phyloP scores from a whole-genome alignment of 179 eudicot species.

The Corrigiola litoralis region DNA sequence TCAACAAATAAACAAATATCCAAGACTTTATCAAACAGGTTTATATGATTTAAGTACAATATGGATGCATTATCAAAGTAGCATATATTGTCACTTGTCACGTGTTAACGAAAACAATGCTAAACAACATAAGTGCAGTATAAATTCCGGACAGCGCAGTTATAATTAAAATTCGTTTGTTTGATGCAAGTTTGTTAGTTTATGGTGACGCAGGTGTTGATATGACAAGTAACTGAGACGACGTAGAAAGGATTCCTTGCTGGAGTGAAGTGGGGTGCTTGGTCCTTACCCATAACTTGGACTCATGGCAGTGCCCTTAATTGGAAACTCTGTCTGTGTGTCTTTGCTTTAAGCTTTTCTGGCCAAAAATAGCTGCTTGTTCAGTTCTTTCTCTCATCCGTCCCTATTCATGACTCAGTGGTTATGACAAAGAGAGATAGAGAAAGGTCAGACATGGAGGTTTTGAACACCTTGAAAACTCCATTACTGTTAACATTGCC shows the following conservation, averaged over 20 bases:
- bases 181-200: background rate
- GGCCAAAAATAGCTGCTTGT: background rate
- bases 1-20: too few species aligned
- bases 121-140: too few species aligned
- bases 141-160: too few species aligned
- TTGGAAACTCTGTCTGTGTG: slow-evolving; percentile 16
- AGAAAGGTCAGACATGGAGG: slow-evolving; percentile 4
- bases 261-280: background rate
- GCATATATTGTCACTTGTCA: too few species aligned
- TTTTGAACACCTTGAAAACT: too few species aligned
- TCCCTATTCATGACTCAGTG: slow-evolving; percentile 3
- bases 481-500: background rate
- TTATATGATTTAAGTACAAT: too few species aligned
- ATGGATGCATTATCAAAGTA: too few species aligned
- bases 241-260: slow-evolving; percentile 7
- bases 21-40: too few species aligned
- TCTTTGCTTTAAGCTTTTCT: background rate
- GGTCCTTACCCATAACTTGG: slow-evolving; percentile 10
- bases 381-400: slow-evolving; percentile 6
- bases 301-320: slow-evolving; percentile 13
- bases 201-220: slow-evolving; percentile 9
- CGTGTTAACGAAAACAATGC: too few species aligned
- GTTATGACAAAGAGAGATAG: slow-evolving; percentile 12
- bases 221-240: slow-evolving; percentile 27
- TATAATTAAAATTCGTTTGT: too few species aligned